Conservation (phyloP, 2,329 filamentous ascomycete genomes). For the Penicillium freii region DNA sequence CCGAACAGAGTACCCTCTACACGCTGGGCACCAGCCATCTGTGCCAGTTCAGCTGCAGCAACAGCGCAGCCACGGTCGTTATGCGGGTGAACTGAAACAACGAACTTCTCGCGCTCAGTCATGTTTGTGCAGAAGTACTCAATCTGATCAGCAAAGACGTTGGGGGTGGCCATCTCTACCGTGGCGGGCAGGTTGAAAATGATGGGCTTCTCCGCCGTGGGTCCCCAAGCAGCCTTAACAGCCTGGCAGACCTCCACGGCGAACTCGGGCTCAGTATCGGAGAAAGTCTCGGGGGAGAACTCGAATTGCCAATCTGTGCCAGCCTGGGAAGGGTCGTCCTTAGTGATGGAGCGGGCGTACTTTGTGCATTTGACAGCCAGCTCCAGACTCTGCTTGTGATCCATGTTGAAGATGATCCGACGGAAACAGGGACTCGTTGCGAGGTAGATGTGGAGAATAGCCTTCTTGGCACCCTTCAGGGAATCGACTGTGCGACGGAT, state of each 20-base stretch:
- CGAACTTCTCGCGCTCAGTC: constrained; percentile 78
- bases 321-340: constrained; percentile 61
- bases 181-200: constrained; percentile 98
- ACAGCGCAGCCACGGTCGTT: constrained; percentile 91
- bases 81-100: constrained; percentile 87
- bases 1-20: constrained; percentile 94
- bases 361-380: constrained; percentile 83
- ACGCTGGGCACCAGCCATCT: constrained; percentile 93
- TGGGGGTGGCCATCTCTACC: constrained; percentile 91
- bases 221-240: constrained; percentile 91
- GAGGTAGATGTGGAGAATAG: constrained; percentile 91
- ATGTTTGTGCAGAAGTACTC: constrained; percentile 93
- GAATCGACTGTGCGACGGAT: constrained; percentile 88
- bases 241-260: constrained; percentile 82
- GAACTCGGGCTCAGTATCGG: constrained; percentile 82
- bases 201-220: constrained; percentile 73
- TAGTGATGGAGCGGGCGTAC: constrained; percentile 84
- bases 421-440: constrained; percentile 96
- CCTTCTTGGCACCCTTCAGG: constrained; percentile 85
- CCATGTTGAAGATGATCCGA: constrained; percentile 82
- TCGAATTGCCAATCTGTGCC: constrained; percentile 57
- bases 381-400: constrained; percentile 75
- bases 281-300: constrained; percentile 66
- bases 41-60: constrained; percentile 84
- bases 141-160: constrained; percentile 93